Conservation (phyloP, 1,284 basidiomycete genomes). For the Tetrapyrgos nigripes region DNA sequence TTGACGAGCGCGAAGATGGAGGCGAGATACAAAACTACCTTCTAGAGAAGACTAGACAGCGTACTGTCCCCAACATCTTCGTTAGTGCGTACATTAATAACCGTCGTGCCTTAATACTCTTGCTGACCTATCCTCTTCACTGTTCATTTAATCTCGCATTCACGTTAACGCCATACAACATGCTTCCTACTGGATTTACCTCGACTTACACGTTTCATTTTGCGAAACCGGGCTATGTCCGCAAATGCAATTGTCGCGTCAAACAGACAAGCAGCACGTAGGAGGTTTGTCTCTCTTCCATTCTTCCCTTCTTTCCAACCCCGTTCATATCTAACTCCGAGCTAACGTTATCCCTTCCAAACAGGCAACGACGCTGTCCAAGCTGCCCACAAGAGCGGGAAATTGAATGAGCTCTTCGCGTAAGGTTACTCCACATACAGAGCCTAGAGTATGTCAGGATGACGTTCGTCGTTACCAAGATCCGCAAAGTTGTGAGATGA, state of each 20-base stretch:
- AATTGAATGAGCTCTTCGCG: slow-evolving; percentile 25
- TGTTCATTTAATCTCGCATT: too few species aligned
- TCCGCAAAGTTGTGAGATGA: too few species aligned
- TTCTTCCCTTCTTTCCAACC: too few species aligned
- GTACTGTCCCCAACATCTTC: slow-evolving; percentile 74
- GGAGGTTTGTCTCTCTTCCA: slow-evolving; percentile 47
- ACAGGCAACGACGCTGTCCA: slow-evolving; percentile 51
- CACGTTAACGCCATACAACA: not conserved
- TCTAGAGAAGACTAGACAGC: slow-evolving; percentile 60
- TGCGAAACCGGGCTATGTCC: not conserved
- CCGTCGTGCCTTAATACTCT: not conserved
- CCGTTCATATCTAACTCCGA: too few species aligned
- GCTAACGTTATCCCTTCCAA: not conserved
- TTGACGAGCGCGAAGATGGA: slow-evolving; percentile 57
- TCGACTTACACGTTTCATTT: not conserved
- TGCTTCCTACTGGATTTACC: not conserved
- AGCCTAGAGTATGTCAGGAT: too few species aligned
- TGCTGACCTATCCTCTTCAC: too few species aligned
- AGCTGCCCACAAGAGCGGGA: slow-evolving; percentile 39
- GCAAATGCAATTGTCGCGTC: slow-evolving; percentile 3
- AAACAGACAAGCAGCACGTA: slow-evolving; percentile 59
- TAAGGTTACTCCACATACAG: too few species aligned
- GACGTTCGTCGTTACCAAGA: too few species aligned
- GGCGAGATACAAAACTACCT: slow-evolving; percentile 67
- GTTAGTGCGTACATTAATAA: slow-evolving; percentile 69